These are phyloP conservation scores for Brettanomyces anomalus DNA, from an alignment of 805 yeast genomes.

Conservation along the genomic window DNA sequence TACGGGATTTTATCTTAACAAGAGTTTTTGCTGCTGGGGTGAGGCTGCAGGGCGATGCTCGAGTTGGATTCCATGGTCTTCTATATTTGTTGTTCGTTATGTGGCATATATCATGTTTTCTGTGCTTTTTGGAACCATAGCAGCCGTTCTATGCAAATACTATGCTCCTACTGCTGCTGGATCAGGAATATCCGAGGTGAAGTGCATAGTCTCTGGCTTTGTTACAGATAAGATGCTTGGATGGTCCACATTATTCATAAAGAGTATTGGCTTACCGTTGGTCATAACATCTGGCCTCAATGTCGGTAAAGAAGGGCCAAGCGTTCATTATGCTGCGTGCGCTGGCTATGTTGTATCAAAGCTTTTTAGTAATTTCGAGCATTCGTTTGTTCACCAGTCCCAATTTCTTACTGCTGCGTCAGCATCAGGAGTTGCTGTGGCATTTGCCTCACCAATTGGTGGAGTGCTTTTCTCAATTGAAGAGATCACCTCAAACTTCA, in stretches of 20 bases:
- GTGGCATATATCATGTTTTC: constrained; percentile 51
- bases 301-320: constrained; percentile 97
- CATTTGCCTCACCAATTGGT: constrained; percentile 94
- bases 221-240: constrained; percentile 69
- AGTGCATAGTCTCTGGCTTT: constrained; percentile 89
- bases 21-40: constrained; percentile 78
- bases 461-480: constrained; percentile 93
- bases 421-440: constrained; percentile 98
- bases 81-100: constrained; percentile 38
- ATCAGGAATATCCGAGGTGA: constrained; percentile 94
- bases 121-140: constrained; percentile 47
- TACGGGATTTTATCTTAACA: constrained; percentile 57
- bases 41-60: constrained; percentile 41
- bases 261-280: constrained; percentile 74
- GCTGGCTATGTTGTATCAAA: constrained; percentile 77
- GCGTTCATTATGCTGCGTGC: constrained; percentile 96
- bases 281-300: constrained; percentile 90
- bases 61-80: constrained; percentile 65
- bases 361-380: constrained; percentile 34
- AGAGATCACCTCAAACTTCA: constrained; percentile 73
- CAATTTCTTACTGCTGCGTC: constrained; percentile 82
- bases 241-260: constrained; percentile 61
- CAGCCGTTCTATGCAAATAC: constrained; percentile 59
- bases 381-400: constrained; percentile 33
- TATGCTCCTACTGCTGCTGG: constrained; percentile 94